Percentiles rank a stretch among this genome's conserved stretches.
Evolutionary conservation across 2,329 filamentous ascomycete species (phyloP).

Genomic region (Trichophyton benhamiae): DNA sequence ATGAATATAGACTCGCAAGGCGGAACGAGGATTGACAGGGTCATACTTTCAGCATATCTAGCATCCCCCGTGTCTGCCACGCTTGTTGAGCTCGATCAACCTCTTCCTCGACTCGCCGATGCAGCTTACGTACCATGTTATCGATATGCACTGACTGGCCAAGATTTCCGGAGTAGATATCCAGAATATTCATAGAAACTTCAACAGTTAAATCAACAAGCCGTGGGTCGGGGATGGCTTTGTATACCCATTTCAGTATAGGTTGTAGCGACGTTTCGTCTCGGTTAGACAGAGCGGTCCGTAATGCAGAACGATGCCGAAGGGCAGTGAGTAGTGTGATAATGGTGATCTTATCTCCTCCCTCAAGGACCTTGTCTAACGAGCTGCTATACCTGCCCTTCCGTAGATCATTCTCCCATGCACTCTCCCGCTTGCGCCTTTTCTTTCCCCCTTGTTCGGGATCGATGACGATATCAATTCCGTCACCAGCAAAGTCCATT

Average conservation of each 20-base stretch:
- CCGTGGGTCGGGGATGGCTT: constrained; percentile 68
- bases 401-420: constrained; percentile 73
- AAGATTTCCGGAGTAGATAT: constrained; percentile 74
- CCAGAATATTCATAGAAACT: constrained; percentile 66
- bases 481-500: constrained; percentile 72
- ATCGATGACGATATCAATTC: constrained; percentile 78
- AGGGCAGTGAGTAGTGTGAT: constrained; percentile 74
- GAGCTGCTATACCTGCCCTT: constrained; percentile 65
- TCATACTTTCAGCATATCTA: constrained; percentile 53
- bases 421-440: constrained; percentile 52
- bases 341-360: constrained; percentile 46
- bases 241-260: constrained; percentile 69
- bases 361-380: constrained; percentile 63
- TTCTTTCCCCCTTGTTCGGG: constrained; percentile 47
- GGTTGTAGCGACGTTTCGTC: constrained; percentile 73
- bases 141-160: constrained; percentile 63
- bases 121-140: constrained; percentile 54
- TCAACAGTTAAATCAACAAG: constrained; percentile 74
- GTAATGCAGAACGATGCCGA: constrained; percentile 74
- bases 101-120: constrained; percentile 58
- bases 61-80: constrained; percentile 72
- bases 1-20: neutral
- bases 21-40: neutral
- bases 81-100: constrained; percentile 76
- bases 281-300: constrained; percentile 64